A percentile compares a stretch with the other conserved stretches of the same genome.
Conservation (phyloP, 2,329 filamentous ascomycete genomes). For the Hypoxylon sp. region DNA sequence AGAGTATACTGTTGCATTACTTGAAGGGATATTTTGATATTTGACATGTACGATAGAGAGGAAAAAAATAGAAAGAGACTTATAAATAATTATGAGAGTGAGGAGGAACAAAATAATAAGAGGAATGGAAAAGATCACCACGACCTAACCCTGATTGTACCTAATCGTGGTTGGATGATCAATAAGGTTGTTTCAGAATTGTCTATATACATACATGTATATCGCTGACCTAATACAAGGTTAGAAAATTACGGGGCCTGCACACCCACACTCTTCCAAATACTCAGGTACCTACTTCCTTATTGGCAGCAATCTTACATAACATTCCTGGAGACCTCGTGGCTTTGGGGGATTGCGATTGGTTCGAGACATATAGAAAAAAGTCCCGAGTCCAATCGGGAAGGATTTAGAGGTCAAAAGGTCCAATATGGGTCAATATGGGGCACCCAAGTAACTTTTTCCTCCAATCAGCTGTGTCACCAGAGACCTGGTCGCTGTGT, state of each 20-base stretch:
- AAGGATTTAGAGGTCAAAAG: slow-evolving; percentile 40
- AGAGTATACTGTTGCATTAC: slow-evolving; percentile 14
- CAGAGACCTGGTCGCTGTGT: slow-evolving; percentile 30
- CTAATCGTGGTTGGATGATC: slow-evolving; percentile 20
- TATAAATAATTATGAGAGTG: slow-evolving; percentile 12
- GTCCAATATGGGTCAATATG: slow-evolving; percentile 19
- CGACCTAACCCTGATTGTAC: slow-evolving; percentile 3
- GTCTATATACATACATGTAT: slow-evolving; percentile 18
- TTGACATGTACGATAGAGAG: neutral
- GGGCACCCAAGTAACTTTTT: slow-evolving; percentile 26
- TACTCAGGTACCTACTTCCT: slow-evolving; percentile 3
- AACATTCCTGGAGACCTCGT: slow-evolving; percentile 43
- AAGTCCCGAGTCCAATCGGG: slow-evolving; percentile 45
- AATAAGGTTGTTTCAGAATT: slow-evolving; percentile 34
- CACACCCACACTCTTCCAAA: slow-evolving; percentile 16
- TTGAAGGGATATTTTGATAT: slow-evolving; percentile 5
- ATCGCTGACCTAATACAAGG: slow-evolving; percentile 24
- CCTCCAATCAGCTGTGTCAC: slow-evolving; percentile 42
- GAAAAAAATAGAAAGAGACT: slow-evolving; percentile 31
- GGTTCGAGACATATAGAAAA: slow-evolving; percentile 33
- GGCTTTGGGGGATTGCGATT: slow-evolving; percentile 33
- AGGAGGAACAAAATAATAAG: neutral
- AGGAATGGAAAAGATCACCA: slow-evolving; percentile 12
- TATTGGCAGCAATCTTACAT: slow-evolving; percentile 31
- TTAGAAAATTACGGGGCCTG: slow-evolving; percentile 1